A percentile compares a stretch with the other conserved stretches of the same genome.
Conservation (phyloP, 1,284 basidiomycete genomes). For the Veloboletus limbatus region DNA sequence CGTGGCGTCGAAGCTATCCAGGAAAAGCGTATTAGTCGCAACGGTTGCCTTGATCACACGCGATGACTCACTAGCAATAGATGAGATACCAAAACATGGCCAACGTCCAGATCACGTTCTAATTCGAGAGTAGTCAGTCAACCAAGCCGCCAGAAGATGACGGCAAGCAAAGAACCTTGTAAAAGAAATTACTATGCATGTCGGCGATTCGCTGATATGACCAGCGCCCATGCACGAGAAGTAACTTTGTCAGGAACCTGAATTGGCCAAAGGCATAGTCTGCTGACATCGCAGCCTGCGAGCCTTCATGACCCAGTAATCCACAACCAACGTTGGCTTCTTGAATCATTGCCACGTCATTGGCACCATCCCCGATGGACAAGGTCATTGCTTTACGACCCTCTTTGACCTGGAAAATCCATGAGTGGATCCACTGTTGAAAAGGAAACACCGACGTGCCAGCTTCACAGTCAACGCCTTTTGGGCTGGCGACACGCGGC, state of each 20-base stretch:
- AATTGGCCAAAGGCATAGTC: slow-evolving; percentile 99
- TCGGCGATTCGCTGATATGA: slow-evolving; percentile 96
- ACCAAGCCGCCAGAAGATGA: background rate
- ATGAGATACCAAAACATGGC: slow-evolving; percentile 94
- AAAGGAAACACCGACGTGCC: slow-evolving; percentile 44
- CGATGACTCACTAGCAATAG: slow-evolving; percentile 68
- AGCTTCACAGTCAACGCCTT: slow-evolving; percentile 95
- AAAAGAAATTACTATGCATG: slow-evolving; percentile 98
- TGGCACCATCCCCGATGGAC: slow-evolving; percentile 95
- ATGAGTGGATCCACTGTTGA: slow-evolving; percentile 6
- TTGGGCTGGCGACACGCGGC: slow-evolving; percentile 94
- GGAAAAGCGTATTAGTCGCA: slow-evolving; percentile 12
- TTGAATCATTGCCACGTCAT: slow-evolving; percentile 97
- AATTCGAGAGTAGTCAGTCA: slow-evolving; percentile 6
- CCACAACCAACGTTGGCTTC: slow-evolving; percentile 97
- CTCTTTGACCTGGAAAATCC: slow-evolving; percentile 74
- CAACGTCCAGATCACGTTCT: slow-evolving; percentile 91
- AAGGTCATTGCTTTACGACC: slow-evolving; percentile 95
- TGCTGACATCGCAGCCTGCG: slow-evolving; percentile 98
- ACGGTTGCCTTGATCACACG: slow-evolving; percentile 1
- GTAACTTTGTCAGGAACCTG: slow-evolving; percentile 86
- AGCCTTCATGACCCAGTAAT: slow-evolving; percentile 91
- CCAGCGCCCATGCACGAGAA: slow-evolving; percentile 96
- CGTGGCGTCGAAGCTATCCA: slow-evolving; percentile 82
- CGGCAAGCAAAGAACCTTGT: slow-evolving; percentile 64